Conservation (phyloP, 352 stramenopile species). For the Saprolegnia parasitica region DNA sequence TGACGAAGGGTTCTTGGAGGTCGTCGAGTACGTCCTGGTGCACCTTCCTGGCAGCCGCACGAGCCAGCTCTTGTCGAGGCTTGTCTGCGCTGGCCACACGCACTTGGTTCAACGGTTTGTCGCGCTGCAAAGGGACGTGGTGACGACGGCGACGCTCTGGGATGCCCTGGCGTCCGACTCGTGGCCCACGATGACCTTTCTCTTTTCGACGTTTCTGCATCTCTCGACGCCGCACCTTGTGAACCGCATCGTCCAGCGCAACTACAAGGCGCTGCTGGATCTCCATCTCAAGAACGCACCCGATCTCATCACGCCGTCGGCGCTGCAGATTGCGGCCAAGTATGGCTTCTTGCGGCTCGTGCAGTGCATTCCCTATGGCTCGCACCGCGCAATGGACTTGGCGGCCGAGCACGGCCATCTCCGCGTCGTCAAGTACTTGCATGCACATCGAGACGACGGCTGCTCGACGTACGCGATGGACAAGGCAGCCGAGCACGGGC, state of each 20-base stretch:
- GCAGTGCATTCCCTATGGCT: slow-evolving; percentile 7
- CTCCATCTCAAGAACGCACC: not conserved
- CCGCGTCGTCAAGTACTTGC: slow-evolving; percentile 13
- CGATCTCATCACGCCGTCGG: not conserved
- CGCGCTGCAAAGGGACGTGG: not conserved
- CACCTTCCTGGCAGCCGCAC: not conserved
- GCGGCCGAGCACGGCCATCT: slow-evolving; percentile 19
- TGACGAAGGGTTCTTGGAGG: not conserved
- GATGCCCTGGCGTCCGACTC: not conserved
- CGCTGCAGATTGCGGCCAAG: slow-evolving; percentile 12
- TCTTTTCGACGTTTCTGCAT: not conserved
- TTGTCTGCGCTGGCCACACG: not conserved
- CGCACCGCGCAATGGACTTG: slow-evolving; percentile 28
- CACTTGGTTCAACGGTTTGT: not conserved
- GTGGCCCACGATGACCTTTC: no score
- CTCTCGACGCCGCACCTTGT: not conserved
- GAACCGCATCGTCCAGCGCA: not conserved
- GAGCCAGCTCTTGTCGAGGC: not conserved
- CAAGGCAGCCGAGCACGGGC: slow-evolving; percentile 31
- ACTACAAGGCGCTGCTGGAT: not conserved
- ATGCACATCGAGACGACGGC: slow-evolving; percentile 18
- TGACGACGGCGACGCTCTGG: not conserved
- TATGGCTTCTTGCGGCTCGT: slow-evolving; percentile 5
- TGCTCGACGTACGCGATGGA: slow-evolving; percentile 30
- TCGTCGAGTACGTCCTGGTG: not conserved